Evolutionary conservation across 192 early-diverging fungal species (phyloP).

Genomic region (Mortierella claussenii): DNA sequence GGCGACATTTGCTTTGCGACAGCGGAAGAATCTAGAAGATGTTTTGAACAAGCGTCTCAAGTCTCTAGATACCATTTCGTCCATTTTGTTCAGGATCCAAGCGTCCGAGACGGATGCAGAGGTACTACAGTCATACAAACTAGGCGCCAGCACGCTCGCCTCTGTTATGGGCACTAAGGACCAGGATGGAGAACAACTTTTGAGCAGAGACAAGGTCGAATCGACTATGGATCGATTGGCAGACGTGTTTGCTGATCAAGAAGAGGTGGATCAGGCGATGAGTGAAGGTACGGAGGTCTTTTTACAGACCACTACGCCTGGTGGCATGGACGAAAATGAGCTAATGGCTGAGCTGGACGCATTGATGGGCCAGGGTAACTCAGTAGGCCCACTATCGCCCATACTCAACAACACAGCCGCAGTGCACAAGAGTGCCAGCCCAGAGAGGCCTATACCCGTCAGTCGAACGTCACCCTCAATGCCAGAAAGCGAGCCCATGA

Average conservation of each 20-base stretch:
- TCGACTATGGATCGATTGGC: constrained; percentile 68
- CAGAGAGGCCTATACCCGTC: not conserved
- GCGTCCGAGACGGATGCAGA: constrained; percentile 69
- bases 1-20: constrained; percentile 64
- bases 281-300: constrained; percentile 41
- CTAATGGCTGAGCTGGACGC: constrained; percentile 47
- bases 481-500: constrained; percentile 1
- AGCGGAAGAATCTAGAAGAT: constrained; percentile 61
- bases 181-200: constrained; percentile 27
- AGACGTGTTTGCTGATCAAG: constrained; percentile 69
- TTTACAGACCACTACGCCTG: constrained; percentile 7
- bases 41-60: constrained; percentile 66
- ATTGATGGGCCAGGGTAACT: constrained; percentile 7
- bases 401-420: not conserved
- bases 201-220: constrained; percentile 65
- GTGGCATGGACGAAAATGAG: constrained; percentile 36
- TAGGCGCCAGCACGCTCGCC: constrained; percentile 67
- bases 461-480: constrained; percentile 18
- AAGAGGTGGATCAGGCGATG: constrained; percentile 70
- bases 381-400: not conserved
- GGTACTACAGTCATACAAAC: constrained; percentile 68
- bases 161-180: constrained; percentile 54
- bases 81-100: constrained; percentile 71
- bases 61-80: constrained; percentile 68
- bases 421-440: constrained; percentile 5